A percentile compares a stretch with the other conserved stretches of the same genome.
phyloP scores from a whole-genome alignment of 73 alveolate genomes.

The Breviolum minutum region DNA sequence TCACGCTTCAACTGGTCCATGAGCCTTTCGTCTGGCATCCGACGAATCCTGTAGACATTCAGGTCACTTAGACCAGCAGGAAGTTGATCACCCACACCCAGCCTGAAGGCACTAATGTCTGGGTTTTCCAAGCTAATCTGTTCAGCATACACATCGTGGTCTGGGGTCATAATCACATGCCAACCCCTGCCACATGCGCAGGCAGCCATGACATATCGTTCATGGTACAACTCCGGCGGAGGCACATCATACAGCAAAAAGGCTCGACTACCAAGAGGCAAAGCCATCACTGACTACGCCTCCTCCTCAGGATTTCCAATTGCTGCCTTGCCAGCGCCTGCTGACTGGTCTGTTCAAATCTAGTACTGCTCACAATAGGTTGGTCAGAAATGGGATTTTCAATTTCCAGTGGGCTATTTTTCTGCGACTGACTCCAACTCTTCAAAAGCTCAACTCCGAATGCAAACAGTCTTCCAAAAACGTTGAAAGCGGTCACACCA shows the following conservation, averaged over 20 bases:
- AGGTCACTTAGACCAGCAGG: not conserved
- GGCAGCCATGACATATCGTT: not conserved
- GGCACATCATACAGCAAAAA: not conserved
- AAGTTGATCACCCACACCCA: not conserved
- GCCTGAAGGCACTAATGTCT: not conserved
- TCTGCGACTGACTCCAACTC: not conserved
- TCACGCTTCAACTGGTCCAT: not conserved
- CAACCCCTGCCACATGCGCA: not conserved
- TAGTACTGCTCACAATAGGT: too few species aligned
- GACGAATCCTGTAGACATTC: not conserved
- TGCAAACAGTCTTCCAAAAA: not conserved
- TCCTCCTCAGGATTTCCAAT: not conserved
- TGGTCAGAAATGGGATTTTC: not conserved
- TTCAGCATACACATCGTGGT: not conserved
- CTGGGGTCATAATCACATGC: constrained; percentile 8
- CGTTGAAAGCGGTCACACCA: not conserved
- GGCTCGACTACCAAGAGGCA: not conserved
- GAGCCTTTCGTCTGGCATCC: not conserved
- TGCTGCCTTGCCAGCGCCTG: not conserved
- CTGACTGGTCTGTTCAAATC: not conserved
- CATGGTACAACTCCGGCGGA: not conserved
- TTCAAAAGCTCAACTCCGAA: not conserved
- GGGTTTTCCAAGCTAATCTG: not conserved
- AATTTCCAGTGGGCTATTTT: not conserved
- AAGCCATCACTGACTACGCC: not conserved